Percentiles rank a stretch among this genome's conserved stretches.
These are phyloP conservation scores for Hyphopichia wangnamkhiaoensis DNA, from an alignment of 1,139 yeast genomes.

Conservation along the genomic window DNA sequence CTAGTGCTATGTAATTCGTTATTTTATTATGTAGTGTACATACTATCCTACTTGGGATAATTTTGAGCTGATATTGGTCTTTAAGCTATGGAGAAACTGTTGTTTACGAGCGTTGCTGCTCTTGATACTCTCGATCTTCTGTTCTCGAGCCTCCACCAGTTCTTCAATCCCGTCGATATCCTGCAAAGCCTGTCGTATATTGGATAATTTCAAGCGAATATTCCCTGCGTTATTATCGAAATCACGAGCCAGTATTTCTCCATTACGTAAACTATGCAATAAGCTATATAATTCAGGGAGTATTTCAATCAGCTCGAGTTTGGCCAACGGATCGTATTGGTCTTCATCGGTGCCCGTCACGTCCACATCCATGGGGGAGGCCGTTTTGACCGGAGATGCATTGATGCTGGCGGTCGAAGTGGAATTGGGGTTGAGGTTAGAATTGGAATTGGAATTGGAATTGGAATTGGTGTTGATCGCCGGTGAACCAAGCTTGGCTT, in stretches of 20 bases:
- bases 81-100: constrained; percentile 24
- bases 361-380: constrained; percentile 2
- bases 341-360: constrained; percentile 3
- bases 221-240: constrained; percentile 48
- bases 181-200: constrained; percentile 30
- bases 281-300: constrained; percentile 42
- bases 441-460: too few species aligned
- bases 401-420: too few species aligned
- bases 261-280: constrained; percentile 37
- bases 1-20: not conserved
- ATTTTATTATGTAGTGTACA: too few species aligned
- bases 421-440: too few species aligned
- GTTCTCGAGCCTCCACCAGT: constrained; percentile 28
- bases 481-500: too few species aligned
- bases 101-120: constrained; percentile 27
- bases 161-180: constrained; percentile 45
- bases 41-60: too few species aligned
- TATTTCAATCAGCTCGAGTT: constrained; percentile 32
- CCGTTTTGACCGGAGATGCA: not conserved
- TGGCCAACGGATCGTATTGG: constrained; percentile 26
- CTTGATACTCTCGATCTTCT: constrained; percentile 26
- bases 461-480: too few species aligned
- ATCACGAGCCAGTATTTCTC: constrained; percentile 42
- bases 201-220: constrained; percentile 37
- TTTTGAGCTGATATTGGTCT: constrained; percentile 3